Percentiles rank a stretch among this genome's conserved stretches.
These are phyloP conservation scores for Hortiboletus rubellus DNA, from an alignment of 1,284 basidiomycete genomes.

Conservation along the genomic window DNA sequence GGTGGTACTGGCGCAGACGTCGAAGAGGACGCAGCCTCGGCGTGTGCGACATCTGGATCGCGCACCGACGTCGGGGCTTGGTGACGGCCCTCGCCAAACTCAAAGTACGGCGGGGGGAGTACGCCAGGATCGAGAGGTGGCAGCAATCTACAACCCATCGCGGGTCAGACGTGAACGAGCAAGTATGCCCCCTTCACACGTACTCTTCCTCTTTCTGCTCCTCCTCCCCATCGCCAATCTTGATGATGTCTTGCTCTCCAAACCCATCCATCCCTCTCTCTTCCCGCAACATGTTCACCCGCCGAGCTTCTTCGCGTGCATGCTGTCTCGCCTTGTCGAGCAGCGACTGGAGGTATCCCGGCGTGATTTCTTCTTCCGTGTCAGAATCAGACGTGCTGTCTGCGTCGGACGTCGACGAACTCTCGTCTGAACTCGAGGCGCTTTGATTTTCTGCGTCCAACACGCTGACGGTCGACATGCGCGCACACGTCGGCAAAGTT, in stretches of 20 bases:
- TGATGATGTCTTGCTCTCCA: conserved; percentile 49
- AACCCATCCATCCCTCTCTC: conserved; percentile 19
- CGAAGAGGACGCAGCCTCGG: conserved; percentile 48
- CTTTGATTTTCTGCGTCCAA: conserved; percentile 48
- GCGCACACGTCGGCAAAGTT: neutral
- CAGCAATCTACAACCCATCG: conserved; percentile 47
- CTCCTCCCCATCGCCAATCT: conserved; percentile 40
- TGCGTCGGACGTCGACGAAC: conserved; percentile 9
- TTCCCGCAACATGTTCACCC: conserved; percentile 25
- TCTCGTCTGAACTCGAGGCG: conserved; percentile 27
- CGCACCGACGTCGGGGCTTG: conserved; percentile 49
- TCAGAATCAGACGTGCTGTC: conserved; percentile 13
- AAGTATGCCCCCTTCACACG: conserved; percentile 13
- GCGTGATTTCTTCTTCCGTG: conserved; percentile 48
- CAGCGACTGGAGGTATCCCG: conserved; percentile 63
- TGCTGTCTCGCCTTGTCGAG: conserved; percentile 60
- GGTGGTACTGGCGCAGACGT: conserved; percentile 53
- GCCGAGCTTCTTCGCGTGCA: conserved; percentile 37
- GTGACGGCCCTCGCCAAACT: conserved; percentile 44
- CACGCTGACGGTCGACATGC: conserved; percentile 26
- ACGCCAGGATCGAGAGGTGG: conserved; percentile 64
- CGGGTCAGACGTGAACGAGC: conserved; percentile 10
- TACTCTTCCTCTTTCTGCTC: conserved; percentile 39
- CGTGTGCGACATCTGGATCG: conserved; percentile 60
- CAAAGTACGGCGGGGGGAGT: conserved; percentile 63